A percentile compares a stretch with the other conserved stretches of the same genome.
phyloP scores from a whole-genome alignment of 2,329 filamentous ascomycete species.

The Verticillium longisporum region DNA sequence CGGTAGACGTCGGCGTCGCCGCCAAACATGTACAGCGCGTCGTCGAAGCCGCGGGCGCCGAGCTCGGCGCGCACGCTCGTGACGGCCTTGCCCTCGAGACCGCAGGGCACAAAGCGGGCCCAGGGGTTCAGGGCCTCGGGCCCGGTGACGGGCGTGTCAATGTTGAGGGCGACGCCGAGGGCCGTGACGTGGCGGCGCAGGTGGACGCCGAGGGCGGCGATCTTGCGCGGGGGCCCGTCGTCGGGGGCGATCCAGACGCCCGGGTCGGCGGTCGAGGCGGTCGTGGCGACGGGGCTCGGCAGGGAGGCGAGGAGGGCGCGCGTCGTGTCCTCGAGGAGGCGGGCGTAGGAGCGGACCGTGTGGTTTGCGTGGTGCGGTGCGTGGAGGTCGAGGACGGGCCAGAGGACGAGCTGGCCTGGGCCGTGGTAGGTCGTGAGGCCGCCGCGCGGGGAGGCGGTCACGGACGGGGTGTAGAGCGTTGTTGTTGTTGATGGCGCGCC shows the following conservation, averaged over 20 bases:
- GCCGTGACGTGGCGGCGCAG: conserved; percentile 75
- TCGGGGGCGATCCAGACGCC: conserved; percentile 65
- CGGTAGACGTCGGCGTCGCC: neutral
- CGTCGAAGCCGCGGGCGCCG: conserved; percentile 9
- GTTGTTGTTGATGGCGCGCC: conserved; percentile 15
- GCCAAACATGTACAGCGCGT: neutral
- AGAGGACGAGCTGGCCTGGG: conserved; percentile 87
- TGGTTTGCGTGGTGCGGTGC: conserved; percentile 47
- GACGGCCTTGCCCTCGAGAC: conserved; percentile 69
- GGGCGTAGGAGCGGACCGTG: conserved; percentile 69
- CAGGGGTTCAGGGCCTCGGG: conserved; percentile 39
- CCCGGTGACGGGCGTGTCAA: conserved; percentile 50
- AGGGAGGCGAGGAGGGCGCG: conserved; percentile 51
- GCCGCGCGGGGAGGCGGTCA: conserved; percentile 69
- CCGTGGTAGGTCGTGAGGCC: conserved; percentile 94
- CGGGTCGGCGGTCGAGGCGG: conserved; percentile 63
- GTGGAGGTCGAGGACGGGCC: conserved; percentile 79
- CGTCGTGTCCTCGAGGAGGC: conserved; percentile 69
- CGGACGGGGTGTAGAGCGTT: conserved; percentile 44
- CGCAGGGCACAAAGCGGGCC: conserved; percentile 81
- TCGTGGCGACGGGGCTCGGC: conserved; percentile 47
- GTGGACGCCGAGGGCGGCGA: conserved; percentile 90
- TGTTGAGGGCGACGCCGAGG: conserved; percentile 77
- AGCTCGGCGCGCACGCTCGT: conserved; percentile 63
- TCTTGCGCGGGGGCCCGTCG: conserved; percentile 52